Base-by-base conservation (phyloP, 208 protist species). In the Leishmania major region DNA sequence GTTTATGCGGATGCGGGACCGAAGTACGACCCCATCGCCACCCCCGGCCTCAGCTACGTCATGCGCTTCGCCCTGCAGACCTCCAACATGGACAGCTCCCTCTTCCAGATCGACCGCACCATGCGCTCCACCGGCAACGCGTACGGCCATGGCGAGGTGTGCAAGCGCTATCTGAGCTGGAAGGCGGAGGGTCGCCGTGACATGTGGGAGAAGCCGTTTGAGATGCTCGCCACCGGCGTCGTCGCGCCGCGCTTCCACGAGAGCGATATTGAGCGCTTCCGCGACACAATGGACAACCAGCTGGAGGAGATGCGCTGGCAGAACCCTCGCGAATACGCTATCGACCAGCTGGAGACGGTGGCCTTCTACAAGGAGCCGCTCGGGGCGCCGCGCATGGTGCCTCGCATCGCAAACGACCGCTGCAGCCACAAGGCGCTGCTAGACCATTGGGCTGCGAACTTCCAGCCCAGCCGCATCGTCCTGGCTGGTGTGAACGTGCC, bases 341-440 rank as follows among this genome's bases (percentile, higher is more conserved):
- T 95, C 22, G 92, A 97, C 66, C 84, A 91, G 75, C 88, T 96
- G 37, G 94, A 97, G 88, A 91, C 86, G 66, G 89, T 97, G n/a
- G 92, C 94, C 49, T 97, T 97, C 83, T 97, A 92, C 89, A 97
- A 96, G 88, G 94, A 97, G 87, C 94, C 94, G 2, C 93, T 97
- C 51, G 94, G 92, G 6, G 80, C 82, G 51, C 89, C 92, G 28
- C 94, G 94, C 80, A 90, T 92, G 85, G 92, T 97, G 78, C 91
- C 90, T 28, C 84, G 75, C 66, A 84, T 86, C 75, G 73, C 87
- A 31, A 96, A 96, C 88, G 94, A 97, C 85, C 88, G 88, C 82
- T 95, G 92, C 87, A 94, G 81, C 78, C 88, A 90, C 80, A 88
- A 87, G 79, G 92, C 86, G 45, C 90, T 97, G 67, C 82, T 97